These are phyloP conservation scores for Mucor plumbeus DNA, from an alignment of 371 early-diverging fungal genomes.

Conservation along the genomic window DNA sequence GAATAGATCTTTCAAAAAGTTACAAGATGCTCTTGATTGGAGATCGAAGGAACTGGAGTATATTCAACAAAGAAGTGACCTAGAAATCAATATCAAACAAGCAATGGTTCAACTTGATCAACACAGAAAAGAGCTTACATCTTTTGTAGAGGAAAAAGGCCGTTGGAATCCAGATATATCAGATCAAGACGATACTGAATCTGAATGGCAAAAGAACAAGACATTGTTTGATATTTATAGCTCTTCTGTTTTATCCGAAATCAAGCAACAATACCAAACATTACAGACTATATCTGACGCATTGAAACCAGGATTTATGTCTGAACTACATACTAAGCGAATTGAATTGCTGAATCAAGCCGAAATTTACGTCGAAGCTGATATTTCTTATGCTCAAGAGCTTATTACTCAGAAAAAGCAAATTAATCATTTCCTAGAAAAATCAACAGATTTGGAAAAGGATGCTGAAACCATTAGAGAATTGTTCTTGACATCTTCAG, in stretches of 20 bases:
- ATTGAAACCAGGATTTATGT: conserved; percentile 31
- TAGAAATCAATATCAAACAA: conserved; percentile 19
- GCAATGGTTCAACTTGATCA: conserved; percentile 17
- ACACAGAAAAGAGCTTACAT: conserved; percentile 8
- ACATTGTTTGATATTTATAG: conserved; percentile 4
- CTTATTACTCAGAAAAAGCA: conserved; percentile 32
- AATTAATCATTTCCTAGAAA: conserved; percentile 24
- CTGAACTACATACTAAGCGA: conserved; percentile 33
- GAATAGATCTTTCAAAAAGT: conserved; percentile 18
- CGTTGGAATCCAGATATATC: conserved; percentile 24
- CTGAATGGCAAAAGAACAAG: conserved; percentile 12
- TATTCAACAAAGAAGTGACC: conserved; percentile 23
- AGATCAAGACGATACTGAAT: not conserved
- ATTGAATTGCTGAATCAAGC: conserved; percentile 27
- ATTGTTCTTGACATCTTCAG: conserved; percentile 20
- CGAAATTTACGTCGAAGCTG: conserved; percentile 24
- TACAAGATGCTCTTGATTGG: conserved; percentile 24
- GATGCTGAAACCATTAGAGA: conserved; percentile 41
- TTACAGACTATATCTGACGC: conserved; percentile 17
- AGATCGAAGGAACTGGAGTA: conserved; percentile 28
- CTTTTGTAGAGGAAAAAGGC: conserved; percentile 22
- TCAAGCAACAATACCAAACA: conserved; percentile 14
- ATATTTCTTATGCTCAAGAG: conserved; percentile 28
- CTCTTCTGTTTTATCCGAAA: not conserved
- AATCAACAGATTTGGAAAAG: conserved; percentile 32